Evolutionary conservation across 2,329 filamentous ascomycete genomes (phyloP), one percentile per base, ranked within the genome.

Genomic region (Colletotrichum trifolii): DNA sequence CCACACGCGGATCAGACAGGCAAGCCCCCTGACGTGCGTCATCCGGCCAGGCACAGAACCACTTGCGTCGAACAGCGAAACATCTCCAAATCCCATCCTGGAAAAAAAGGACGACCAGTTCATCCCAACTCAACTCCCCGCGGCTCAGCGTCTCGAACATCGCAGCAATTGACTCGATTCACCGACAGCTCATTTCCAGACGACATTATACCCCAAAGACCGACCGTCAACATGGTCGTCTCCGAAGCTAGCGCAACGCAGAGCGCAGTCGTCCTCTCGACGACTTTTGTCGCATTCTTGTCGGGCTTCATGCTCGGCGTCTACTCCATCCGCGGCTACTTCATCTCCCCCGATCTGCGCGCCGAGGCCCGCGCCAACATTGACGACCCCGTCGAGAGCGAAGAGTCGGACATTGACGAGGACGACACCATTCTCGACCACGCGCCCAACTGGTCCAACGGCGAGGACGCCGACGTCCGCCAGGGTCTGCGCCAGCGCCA

Each of bases 261-360:
- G 55, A 48, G 54, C 55, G 60, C 47, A 66, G 83, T 94, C 63
- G 82, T 94, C 49, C 80, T 95, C 68, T 88, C 89, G 59, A 94
- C 92, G 15, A 89, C 89, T 69, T 85, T 96, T 67, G 81, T 95
- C 61, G 87, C 90, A 68, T 89, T 92, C 70, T 76, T 96, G 58
- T 86, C 88, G 1, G 94, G 94, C 71, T 97, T 95, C 79, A 87
- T 94, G 42, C 85, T 97, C 12, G 93, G 92, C 68, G 80, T 97
- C 65, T 94, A 94, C 78, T 84, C 89, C 15, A 85, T 86, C 66
- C 83, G 78, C 61, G 86, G 87, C 61, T 88, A 87, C 79, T 74
- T 88, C 49, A 80, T 88, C 71, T 82, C 86, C n/a, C 83, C 86
- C 1, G 75, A 77, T 66, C 77, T 91, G 70, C 80, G 77, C 70